Evolutionary conservation across 495 filamentous ascomycete genomes (phyloP).

Genomic region (Elasticomyces elasticus): DNA sequence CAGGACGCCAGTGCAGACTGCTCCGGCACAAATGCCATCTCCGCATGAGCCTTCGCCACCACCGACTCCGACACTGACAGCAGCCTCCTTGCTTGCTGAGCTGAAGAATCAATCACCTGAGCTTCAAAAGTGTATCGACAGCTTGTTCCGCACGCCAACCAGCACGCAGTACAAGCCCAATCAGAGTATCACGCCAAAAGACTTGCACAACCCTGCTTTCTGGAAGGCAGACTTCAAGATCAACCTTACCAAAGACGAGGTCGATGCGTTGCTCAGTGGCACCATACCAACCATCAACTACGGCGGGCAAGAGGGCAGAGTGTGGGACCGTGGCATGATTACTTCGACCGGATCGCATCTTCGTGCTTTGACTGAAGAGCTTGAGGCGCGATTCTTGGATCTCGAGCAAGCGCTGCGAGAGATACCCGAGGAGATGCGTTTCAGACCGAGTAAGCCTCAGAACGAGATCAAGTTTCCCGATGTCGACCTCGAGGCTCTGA

Average conservation of each 20-base stretch:
- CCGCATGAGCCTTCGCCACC: slow-evolving; percentile 13
- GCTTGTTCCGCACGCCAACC: slow-evolving; percentile 15
- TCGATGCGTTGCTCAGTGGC: slow-evolving; percentile 25
- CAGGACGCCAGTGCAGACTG: not conserved
- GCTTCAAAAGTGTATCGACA: slow-evolving; percentile 18
- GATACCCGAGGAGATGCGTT: slow-evolving; percentile 10
- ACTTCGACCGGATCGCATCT: slow-evolving; percentile 73
- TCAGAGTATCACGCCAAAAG: slow-evolving; percentile 9
- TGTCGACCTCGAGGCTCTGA: slow-evolving; percentile 15
- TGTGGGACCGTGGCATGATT: slow-evolving; percentile 47
- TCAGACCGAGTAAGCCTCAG: slow-evolving; percentile 13
- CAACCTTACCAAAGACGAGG: slow-evolving; percentile 24
- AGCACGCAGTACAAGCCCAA: slow-evolving; percentile 5
- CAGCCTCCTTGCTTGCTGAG: slow-evolving; percentile 19
- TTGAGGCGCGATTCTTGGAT: slow-evolving; percentile 66
- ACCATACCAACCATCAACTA: slow-evolving; percentile 35
- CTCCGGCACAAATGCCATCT: not conserved
- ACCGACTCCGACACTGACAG: slow-evolving; percentile 13
- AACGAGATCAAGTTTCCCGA: slow-evolving; percentile 17
- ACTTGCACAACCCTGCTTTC: slow-evolving; percentile 12
- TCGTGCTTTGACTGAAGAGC: slow-evolving; percentile 60
- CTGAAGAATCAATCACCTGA: slow-evolving; percentile 11
- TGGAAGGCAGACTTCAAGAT: slow-evolving; percentile 22
- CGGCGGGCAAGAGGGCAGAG: slow-evolving; percentile 26
- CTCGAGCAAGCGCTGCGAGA: slow-evolving; percentile 51